phyloP scores from a whole-genome alignment of 352 stramenopile genomes.

The Phytophthora rubi region DNA sequence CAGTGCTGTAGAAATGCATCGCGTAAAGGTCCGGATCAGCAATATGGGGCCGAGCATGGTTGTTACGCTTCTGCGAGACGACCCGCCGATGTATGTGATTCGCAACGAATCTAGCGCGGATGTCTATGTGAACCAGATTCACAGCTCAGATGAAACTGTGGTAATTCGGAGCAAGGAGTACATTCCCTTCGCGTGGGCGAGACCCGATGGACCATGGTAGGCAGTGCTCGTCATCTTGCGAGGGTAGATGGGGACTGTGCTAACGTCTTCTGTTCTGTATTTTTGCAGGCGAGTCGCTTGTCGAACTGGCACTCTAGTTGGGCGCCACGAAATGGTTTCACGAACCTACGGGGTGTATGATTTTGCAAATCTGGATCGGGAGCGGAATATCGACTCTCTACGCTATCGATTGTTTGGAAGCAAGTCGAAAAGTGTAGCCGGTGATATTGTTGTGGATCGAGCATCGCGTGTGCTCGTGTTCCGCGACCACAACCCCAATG shows the following conservation, averaged over 20 bases:
- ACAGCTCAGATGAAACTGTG: constrained; percentile 68
- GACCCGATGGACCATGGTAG: constrained; percentile 77
- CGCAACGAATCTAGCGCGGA: constrained; percentile 83
- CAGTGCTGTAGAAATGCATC: constrained; percentile 59
- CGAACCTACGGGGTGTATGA: constrained; percentile 80
- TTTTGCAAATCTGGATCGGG: constrained; percentile 83
- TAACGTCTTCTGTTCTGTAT: constrained; percentile 8
- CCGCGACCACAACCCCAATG: constrained; percentile 64
- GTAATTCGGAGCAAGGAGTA: constrained; percentile 77
- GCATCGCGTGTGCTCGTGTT: constrained; percentile 86
- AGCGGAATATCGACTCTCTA: constrained; percentile 74
- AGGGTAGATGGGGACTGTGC: not conserved
- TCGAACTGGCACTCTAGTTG: constrained; percentile 53
- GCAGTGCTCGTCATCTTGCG: not conserved
- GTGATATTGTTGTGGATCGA: constrained; percentile 79
- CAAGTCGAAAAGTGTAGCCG: constrained; percentile 66
- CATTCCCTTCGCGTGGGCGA: constrained; percentile 82
- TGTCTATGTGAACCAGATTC: constrained; percentile 73
- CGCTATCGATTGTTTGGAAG: constrained; percentile 78
- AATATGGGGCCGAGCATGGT: constrained; percentile 83
- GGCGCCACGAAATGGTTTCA: constrained; percentile 59
- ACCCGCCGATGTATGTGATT: constrained; percentile 88
- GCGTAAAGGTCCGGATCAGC: constrained; percentile 79
- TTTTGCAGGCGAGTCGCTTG: constrained; percentile 70
- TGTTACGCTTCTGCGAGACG: constrained; percentile 75